Evolutionary conservation across 371 early-diverging fungal species (phyloP), one percentile per base, ranked within the genome.

Genomic region (Syncephalis plumigaleata): DNA sequence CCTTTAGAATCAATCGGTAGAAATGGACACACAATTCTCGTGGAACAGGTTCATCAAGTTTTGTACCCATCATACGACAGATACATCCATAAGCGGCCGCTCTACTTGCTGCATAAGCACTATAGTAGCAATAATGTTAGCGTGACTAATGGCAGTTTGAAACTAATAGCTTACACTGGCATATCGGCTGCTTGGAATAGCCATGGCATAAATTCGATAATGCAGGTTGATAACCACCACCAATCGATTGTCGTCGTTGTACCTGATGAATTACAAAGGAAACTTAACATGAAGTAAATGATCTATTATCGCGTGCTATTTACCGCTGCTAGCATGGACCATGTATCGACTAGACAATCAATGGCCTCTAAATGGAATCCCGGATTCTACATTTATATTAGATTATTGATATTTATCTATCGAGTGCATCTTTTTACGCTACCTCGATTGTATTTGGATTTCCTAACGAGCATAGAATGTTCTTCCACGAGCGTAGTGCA

Each of bases 291-390:
- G 23, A 2, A 24, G 20, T 15, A 40, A 7, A 27, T 15, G 31
- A 16, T 45, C 38, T 36, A 54, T 25, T 16, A 59, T 44, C 20
- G 49, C 2, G 44, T 37, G 1, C 47, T 24, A 46, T 63, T 57
- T 42, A 70, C 67, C 45, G 65, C 60, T 43, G 58, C 67, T 37
- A 86, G 52, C 1, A 64, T 65, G 44, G 82, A 82, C 75, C 75
- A 79, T 17, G 82, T 67, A 17, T 76, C 67, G 3, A 78, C 73
- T 3, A 82, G 51, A 49, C 81, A 81, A 2, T 61, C 55, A 50
- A 84, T 74, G 5, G 80, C 81, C n/a, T 76, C 75, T 0, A 71
- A 68, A 56, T 84, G 72, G 21, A 73, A 74, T 25, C 66, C 60
- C 15, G 79, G 73, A 22, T 56, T 58, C 68, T 76, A 50, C 1